These are phyloP conservation scores for Jimgerdemannia flammicorona DNA, from an alignment of 192 early-diverging fungal species.

Conservation along the genomic window DNA sequence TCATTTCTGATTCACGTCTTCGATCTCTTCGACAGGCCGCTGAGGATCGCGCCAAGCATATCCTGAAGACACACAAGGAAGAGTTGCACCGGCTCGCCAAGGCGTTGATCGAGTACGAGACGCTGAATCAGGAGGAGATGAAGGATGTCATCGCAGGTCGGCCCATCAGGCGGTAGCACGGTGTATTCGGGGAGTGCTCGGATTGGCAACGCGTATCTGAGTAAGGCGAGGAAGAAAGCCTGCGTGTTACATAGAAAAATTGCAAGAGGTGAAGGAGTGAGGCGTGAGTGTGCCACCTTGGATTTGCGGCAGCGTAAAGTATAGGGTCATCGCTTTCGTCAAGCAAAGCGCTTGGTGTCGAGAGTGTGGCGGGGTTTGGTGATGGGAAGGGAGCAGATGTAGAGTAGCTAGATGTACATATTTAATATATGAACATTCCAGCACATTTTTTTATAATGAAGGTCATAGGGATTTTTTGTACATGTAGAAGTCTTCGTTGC, in stretches of 20 bases:
- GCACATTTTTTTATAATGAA: not conserved
- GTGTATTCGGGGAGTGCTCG: not conserved
- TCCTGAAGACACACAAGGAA: conserved; percentile 75
- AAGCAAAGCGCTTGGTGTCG: not conserved
- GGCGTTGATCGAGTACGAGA: conserved; percentile 95
- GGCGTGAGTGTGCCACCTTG: no score
- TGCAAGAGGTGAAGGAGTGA: not conserved
- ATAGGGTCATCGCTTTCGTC: no score
- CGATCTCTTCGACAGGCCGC: conserved; percentile 37
- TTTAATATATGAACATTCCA: not conserved
- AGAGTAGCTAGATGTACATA: not conserved
- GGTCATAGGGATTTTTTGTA: not conserved
- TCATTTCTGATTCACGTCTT: not conserved
- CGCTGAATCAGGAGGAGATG: conserved; percentile 87
- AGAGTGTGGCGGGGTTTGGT: not conserved
- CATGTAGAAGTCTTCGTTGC: not conserved
- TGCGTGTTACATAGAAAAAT: not conserved
- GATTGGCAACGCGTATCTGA: not conserved
- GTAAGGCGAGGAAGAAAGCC: not conserved
- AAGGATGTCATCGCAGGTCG: conserved; percentile 68
- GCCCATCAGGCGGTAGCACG: conserved; percentile 40
- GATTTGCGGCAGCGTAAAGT: no score
- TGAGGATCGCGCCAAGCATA: conserved; percentile 61
- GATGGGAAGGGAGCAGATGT: not conserved
- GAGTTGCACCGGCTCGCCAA: conserved; percentile 89